Evolutionary conservation across 495 filamentous ascomycete genomes (phyloP), one percentile per base, ranked within the genome.

Genomic region (Aspergillus conjunctus): DNA sequence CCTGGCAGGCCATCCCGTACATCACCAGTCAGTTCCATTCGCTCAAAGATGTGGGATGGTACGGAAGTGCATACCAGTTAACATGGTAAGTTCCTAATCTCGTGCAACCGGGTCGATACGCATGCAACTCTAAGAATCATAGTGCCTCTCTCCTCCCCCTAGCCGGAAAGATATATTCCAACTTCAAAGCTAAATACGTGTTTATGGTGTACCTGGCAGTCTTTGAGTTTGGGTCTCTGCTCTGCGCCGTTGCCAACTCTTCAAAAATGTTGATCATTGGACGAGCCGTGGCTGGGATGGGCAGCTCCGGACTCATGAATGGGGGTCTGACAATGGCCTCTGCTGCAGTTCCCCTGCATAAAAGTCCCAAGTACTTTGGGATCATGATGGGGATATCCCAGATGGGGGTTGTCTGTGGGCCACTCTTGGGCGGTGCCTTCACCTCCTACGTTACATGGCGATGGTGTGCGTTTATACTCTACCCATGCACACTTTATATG

Each of bases 401-500:
- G 71, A 17, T 59, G n/a, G 76, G 69, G 2, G 33, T 70, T 7
- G 73, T 77, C 6, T 54, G 66, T 11, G 81, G 84, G 0, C 84
- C 84, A 0, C 58, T 86, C 18, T 63, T 87, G 33, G 83, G 84
- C 56, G 83, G 83, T 10, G 70, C 75, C 3, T 74, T 87, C 10
- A 86, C 83, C 0, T 63, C 79, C 34, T 74, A 80, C 52, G 74
- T 73, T 1, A 68, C 66, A 0, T 81, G 78, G 80, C 61, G 79
- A 44, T 82, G 78, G 78, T 81, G 78, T 75, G 65, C 33, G 69
- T 68, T 8, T 32, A 17, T 26, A 11, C 15, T 4, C 41, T 9
- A 41, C 30, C 33, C 30, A 39, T 10, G 14, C n/a, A n/a, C n/a
- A n/a, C n/a, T 37, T 14, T 37, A 37, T 14, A 37, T 37, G 8